phyloP scores from a whole-genome alignment of 2,329 filamentous ascomycete genomes.

The Daldinia sp. region DNA sequence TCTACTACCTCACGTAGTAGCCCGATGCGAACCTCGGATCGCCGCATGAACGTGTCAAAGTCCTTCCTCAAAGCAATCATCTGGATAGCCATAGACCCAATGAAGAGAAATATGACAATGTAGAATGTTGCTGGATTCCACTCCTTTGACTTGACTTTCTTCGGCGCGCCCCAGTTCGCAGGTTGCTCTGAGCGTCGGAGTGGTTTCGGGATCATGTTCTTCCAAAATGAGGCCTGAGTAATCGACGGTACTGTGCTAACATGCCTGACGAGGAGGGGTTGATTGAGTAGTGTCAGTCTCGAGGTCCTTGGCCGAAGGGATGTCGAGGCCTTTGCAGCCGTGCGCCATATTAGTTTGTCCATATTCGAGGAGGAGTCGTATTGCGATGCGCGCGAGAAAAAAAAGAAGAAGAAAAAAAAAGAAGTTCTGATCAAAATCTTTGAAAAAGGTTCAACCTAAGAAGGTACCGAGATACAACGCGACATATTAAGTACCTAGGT shows the following conservation, averaged over 20 bases:
- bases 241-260: constrained; percentile 59
- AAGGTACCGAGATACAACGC: not conserved
- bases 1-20: constrained; percentile 79
- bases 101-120: constrained; percentile 82
- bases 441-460: not conserved
- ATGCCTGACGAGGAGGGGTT: constrained; percentile 32
- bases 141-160: constrained; percentile 62
- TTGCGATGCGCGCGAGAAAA: no score
- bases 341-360: constrained; percentile 29
- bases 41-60: constrained; percentile 74
- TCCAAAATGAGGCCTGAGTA: constrained; percentile 71
- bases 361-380: constrained; percentile 13
- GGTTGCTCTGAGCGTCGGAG: constrained; percentile 56
- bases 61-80: constrained; percentile 84
- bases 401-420: not conserved
- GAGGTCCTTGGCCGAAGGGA: constrained; percentile 7
- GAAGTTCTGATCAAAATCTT: not conserved
- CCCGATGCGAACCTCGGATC: constrained; percentile 80
- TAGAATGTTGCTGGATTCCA: constrained; percentile 87
- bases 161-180: constrained; percentile 42
- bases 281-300: constrained; percentile 7
- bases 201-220: constrained; percentile 73
- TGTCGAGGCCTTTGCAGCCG: constrained; percentile 27
- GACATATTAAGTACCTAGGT: not conserved
- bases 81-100: constrained; percentile 95